Conservation (phyloP, 2,329 filamentous ascomycete genomes). For the Beauveria australis region DNA sequence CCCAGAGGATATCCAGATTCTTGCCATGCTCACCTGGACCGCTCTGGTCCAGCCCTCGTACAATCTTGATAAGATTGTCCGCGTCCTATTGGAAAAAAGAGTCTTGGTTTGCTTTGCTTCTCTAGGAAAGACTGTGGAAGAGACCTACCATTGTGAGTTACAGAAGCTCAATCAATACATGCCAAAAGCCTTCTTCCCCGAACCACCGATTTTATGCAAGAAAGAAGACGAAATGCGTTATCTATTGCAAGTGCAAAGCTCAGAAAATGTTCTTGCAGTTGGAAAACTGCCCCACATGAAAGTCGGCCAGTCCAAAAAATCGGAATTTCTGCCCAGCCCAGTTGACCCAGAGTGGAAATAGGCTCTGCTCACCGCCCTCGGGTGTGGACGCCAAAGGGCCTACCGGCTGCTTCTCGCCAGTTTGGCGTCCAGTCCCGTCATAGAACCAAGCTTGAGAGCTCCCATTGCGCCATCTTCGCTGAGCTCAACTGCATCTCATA, state of each 20-base stretch:
- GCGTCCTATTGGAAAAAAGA: constrained; percentile 19
- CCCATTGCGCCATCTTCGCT: neutral
- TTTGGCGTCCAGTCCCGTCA: constrained; percentile 15
- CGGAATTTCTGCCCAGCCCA: constrained; percentile 37
- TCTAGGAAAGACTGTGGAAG: neutral
- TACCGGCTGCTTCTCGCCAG: constrained; percentile 27
- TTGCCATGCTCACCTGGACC: constrained; percentile 35
- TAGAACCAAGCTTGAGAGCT: constrained; percentile 8
- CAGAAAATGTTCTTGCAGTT: constrained; percentile 5
- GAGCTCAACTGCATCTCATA: constrained; percentile 7
- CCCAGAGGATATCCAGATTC: constrained; percentile 43
- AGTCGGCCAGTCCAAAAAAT: constrained; percentile 29
- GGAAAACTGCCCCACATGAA: constrained; percentile 7
- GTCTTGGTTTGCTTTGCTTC: neutral
- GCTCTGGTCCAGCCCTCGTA: constrained; percentile 47
- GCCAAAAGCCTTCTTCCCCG: neutral
- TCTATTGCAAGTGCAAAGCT: neutral
- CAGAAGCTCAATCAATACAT: neutral
- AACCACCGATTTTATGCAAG: neutral
- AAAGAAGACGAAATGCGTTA: neutral
- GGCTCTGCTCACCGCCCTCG: constrained; percentile 35
- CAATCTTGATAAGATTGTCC: constrained; percentile 40
- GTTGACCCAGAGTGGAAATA: constrained; percentile 18
- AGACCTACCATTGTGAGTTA: neutral
- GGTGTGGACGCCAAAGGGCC: constrained; percentile 26